A percentile compares a stretch with the other conserved stretches of the same genome.
Evolutionary conservation across 768 basidiomycete genomes (phyloP).

Genomic region (Mycena haematopus): DNA sequence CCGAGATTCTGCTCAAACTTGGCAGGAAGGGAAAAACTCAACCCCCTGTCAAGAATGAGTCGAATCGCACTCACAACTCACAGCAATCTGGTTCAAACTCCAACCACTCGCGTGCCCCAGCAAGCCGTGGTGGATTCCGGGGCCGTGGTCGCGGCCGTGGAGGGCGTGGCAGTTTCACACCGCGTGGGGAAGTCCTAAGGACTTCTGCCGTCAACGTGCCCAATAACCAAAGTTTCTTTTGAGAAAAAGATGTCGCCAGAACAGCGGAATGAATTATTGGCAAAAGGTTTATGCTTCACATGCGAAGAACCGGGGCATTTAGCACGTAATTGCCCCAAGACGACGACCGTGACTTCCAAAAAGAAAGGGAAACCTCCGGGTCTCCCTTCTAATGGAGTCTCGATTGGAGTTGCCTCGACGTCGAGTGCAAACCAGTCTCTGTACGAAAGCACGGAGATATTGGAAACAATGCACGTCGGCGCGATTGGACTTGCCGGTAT

Average conservation of each 20-base stretch:
- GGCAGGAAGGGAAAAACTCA: not conserved
- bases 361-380: too few relatives aligned
- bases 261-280: not conserved
- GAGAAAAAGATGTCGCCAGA: not conserved
- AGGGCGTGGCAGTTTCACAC: not conserved
- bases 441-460: too few relatives aligned
- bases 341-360: too few relatives aligned
- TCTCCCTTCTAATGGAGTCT: too few relatives aligned
- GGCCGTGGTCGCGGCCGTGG: not conserved
- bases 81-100: not conserved
- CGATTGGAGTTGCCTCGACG: too few relatives aligned
- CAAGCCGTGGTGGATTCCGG: not conserved
- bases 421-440: too few relatives aligned
- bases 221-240: not conserved
- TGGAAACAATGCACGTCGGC: too few relatives aligned
- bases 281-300: not conserved
- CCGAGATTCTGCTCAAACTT: too few relatives aligned
- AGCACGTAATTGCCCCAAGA: not conserved
- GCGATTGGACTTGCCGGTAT: too few relatives aligned
- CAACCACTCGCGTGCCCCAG: too few relatives aligned
- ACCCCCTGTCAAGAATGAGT: not conserved
- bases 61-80: not conserved
- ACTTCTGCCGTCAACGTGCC: not conserved
- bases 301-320: not conserved
- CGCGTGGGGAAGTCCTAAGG: not conserved